Conservation (phyloP, 1,284 basidiomycete species). For the Cryptococcus hybrid region DNA sequence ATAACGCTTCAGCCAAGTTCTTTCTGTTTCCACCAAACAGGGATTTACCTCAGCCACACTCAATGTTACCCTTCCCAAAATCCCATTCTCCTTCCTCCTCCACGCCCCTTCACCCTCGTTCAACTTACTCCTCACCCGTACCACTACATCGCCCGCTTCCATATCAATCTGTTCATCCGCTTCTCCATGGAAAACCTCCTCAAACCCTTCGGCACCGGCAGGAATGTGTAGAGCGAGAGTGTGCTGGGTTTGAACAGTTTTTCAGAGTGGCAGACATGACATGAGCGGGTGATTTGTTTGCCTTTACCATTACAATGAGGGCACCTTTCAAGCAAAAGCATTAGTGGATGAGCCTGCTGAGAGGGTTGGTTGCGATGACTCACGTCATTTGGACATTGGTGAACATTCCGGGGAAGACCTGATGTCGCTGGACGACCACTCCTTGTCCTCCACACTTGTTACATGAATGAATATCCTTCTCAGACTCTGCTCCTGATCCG, state of each 20-base stretch:
- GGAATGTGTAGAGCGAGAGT: slow-evolving; percentile 75
- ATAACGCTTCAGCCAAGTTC: neutral
- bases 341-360: neutral
- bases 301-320: slow-evolving; percentile 78
- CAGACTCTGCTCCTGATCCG: slow-evolving; percentile 84
- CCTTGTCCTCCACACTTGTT: slow-evolving; percentile 77
- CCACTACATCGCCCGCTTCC: slow-evolving; percentile 85
- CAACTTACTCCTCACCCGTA: slow-evolving; percentile 70
- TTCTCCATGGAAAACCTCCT: slow-evolving; percentile 88
- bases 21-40: neutral
- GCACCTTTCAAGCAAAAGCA: slow-evolving; percentile 56
- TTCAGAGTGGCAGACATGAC: slow-evolving; percentile 75
- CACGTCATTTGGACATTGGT: slow-evolving; percentile 53
- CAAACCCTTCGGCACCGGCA: slow-evolving; percentile 85
- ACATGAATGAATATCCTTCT: slow-evolving; percentile 79
- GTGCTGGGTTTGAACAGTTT: slow-evolving; percentile 62
- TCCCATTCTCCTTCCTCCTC: slow-evolving; percentile 78
- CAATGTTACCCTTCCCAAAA: slow-evolving; percentile 87
- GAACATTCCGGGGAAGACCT: slow-evolving; percentile 94
- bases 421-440: slow-evolving; percentile 78
- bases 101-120: slow-evolving; percentile 67
- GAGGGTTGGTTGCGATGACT: slow-evolving; percentile 14
- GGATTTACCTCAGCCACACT: slow-evolving; percentile 76
- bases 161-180: slow-evolving; percentile 90
- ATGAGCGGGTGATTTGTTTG: slow-evolving; percentile 66